Base-by-base conservation (phyloP, 2,329 filamentous ascomycete species). In the Capronia americana region DNA sequence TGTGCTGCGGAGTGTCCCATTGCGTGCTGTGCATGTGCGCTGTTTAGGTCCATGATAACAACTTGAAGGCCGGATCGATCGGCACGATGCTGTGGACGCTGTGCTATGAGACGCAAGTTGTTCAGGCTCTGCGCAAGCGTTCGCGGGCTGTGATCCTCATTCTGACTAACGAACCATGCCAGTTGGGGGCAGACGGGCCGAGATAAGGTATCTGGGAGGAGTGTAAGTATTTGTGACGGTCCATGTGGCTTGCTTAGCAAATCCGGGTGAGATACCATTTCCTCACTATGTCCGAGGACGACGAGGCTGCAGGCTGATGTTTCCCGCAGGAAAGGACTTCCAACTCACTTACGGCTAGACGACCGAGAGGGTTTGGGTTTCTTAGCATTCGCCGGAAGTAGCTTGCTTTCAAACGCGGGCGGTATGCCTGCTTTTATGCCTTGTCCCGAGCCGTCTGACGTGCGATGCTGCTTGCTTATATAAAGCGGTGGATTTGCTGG, bases 401-500 rank as follows among this genome's bases (percentile, higher is more conserved):
- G 26, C 53, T 34, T 55, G 28, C 28, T 30, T 30, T 20, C 10
- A 26, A 28, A n/a, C 5, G 12, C 26, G 28, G 53, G 53, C 53
- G 53, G 11, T 10, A 20, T 34, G 28, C 11, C 53, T 32, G 28
- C 28, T 55, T 55, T 26, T 11, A 55, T 55, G 12, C 26, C 53
- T n/a, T 55, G 53, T 30, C 14, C 24, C 53, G 53, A 34, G 28
- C 53, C 53, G 53, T 32, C 51, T n/a, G 12, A n/a, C 28, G n/a
- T 32, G 7, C 3, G 51, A 17, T 4, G 24, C 24, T 28, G 53
- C 24, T 28, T 30, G 53, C 24, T 55, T 30, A 32, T 55, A 34
- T 55, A 7, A 55, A 30, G 4, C 24, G 26, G 12, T 4, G 24
- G n/a, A 55, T 55, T 28, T 34, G 53, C 28, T 30, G 53, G 28